phyloP scores from a whole-genome alignment of 2,329 filamentous ascomycete genomes.

The Penicillium expansum region DNA sequence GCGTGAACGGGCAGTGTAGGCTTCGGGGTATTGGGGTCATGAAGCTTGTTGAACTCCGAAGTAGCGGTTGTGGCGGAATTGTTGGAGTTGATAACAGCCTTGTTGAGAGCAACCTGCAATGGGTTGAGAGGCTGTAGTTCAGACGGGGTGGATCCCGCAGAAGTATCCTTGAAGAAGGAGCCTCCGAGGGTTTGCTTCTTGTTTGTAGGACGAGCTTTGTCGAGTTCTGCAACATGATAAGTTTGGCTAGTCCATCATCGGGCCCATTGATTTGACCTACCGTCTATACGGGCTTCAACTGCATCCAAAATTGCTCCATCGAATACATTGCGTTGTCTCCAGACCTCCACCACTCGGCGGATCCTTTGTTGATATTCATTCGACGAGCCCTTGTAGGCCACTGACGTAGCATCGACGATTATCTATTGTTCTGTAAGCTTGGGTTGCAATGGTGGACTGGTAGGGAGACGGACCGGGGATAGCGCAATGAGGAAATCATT shows the following conservation, averaged over 20 bases:
- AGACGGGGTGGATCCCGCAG: constrained; percentile 59
- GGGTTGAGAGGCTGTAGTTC: constrained; percentile 76
- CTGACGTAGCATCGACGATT: constrained; percentile 82
- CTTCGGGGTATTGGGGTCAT: constrained; percentile 63
- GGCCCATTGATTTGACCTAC: constrained; percentile 48
- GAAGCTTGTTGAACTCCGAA: constrained; percentile 79
- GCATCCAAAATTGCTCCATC: constrained; percentile 74
- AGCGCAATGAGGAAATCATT: constrained; percentile 91
- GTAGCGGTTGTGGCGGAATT: constrained; percentile 68
- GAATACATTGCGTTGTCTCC: constrained; percentile 84
- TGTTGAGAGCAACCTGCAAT: constrained; percentile 70
- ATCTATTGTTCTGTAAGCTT: constrained; percentile 48
- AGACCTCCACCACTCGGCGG: constrained; percentile 87
- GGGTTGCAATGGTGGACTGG: background rate
- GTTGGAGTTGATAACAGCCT: constrained; percentile 66
- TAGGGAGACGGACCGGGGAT: constrained; percentile 58
- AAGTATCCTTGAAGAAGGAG: constrained; percentile 66
- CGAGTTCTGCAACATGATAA: constrained; percentile 48
- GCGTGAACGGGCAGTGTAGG: constrained; percentile 89
- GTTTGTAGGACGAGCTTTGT: constrained; percentile 52
- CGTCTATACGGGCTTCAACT: constrained; percentile 75
- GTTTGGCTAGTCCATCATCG: background rate
- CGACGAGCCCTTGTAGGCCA: constrained; percentile 87
- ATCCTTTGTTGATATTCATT: constrained; percentile 85
- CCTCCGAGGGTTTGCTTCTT: constrained; percentile 61